Base-by-base conservation (phyloP, 208 protist species). In the Acanthamoeba culbertsoni region DNA sequence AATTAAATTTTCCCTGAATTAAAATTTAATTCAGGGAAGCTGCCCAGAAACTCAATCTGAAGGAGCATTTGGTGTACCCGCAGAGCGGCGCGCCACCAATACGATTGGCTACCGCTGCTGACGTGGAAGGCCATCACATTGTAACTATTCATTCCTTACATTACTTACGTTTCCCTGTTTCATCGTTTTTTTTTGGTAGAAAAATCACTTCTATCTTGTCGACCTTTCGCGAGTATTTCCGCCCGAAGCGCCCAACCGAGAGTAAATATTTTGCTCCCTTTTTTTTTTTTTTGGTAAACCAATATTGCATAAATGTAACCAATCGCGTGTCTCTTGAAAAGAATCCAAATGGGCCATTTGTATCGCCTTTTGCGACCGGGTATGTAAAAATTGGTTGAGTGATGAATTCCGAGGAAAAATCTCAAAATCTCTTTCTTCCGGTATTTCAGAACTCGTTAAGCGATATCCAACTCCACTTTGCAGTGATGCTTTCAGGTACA, bases 401-500 rank as follows among this genome's bases (percentile, higher is more conserved):
- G 23, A 26, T 4, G 18, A 28, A 8, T 31, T 65, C n/a, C n/a
- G n/a, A n/a, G n/a, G n/a, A n/a, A n/a, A n/a, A 31, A 65, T 33
- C 6, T 1, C n/a, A 2, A 5, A 4, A 0, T 31, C 35, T 3
- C 12, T 16, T 65, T 26, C 28, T 5, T 62, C 26, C 18, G 26
- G 55, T 33, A 28, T 62, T 18, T 8, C 26, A 86, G 79, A 89
- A 33, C 23, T 89, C 20, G 79, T 89, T 5, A 42, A 28, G 37
- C 46, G 55, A 26, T 89, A 43, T 31, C 26, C 79, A 18, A 20
- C 14, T 23, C 79, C 79, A 37, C 51, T 89, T 7, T 89, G 51
- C 79, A 89, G 79, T 35, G 79, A 89, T 33, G 79, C 79, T 1
- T 89, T 89, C 79, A 86, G 77, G 68, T 77, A 26, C 8, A 18